Conservation (phyloP, 2,329 filamentous ascomycete species). For the Geoglossum cookeanum region DNA sequence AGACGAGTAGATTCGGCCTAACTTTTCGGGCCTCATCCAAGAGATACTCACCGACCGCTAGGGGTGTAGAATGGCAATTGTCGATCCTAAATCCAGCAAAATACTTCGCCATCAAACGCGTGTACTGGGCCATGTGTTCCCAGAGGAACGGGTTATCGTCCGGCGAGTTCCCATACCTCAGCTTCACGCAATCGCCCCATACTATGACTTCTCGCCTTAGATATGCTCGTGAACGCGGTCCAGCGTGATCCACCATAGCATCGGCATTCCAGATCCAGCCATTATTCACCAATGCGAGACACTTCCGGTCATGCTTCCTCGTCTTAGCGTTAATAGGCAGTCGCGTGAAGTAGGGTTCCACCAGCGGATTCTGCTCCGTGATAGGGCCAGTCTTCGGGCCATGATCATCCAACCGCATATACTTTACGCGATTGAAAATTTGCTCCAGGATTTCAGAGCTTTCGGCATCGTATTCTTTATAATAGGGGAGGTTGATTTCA, state of each 20-base stretch:
- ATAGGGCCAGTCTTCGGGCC: conserved; percentile 75
- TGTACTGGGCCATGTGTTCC: conserved; percentile 91
- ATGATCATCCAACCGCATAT: conserved; percentile 78
- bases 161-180: conserved; percentile 65
- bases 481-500: conserved; percentile 70
- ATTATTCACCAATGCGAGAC: conserved; percentile 78
- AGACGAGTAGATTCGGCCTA: conserved; percentile 73
- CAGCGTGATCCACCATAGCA: conserved; percentile 83
- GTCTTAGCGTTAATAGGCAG: conserved; percentile 64
- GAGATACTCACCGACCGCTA: conserved; percentile 87
- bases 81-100: conserved; percentile 94
- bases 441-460: conserved; percentile 71
- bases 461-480: conserved; percentile 81
- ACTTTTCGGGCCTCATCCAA: conserved; percentile 82
- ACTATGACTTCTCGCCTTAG: conserved; percentile 91
- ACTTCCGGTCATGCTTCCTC: conserved; percentile 52
- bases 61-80: conserved; percentile 90
- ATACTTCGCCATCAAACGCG: conserved; percentile 78
- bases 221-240: conserved; percentile 76
- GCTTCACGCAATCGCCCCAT: conserved; percentile 96
- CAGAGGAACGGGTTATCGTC: conserved; percentile 85
- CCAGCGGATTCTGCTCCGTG: conserved; percentile 55
- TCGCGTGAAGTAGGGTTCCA: conserved; percentile 89
- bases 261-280: conserved; percentile 99
- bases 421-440: conserved; percentile 86